Evolutionary conservation across 192 early-diverging fungal species (phyloP).

Genomic region (Coemansia sp.): DNA sequence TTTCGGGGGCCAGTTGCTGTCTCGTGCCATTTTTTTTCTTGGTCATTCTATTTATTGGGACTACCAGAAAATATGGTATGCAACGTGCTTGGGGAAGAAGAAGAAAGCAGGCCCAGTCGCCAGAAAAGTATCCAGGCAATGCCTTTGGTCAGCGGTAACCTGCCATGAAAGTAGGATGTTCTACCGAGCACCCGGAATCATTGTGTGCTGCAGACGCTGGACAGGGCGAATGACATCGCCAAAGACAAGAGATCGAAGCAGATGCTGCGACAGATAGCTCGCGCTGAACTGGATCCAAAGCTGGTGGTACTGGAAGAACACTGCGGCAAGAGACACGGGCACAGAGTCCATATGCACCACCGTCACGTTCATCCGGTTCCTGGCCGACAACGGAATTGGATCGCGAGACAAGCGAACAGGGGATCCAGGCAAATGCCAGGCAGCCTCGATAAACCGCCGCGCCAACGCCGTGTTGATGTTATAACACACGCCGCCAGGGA

Average conservation of each 20-base stretch:
- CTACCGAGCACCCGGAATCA: slow-evolving; percentile 72
- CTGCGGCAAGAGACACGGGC: slow-evolving; percentile 64
- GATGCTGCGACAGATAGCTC: slow-evolving; percentile 72
- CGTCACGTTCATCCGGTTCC: slow-evolving; percentile 31
- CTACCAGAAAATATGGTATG: no score
- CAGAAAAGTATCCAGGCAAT: no score
- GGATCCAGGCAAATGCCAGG: slow-evolving; percentile 33
- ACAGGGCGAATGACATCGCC: slow-evolving; percentile 78
- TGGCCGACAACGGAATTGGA: slow-evolving; percentile 35
- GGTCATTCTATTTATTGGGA: no score
- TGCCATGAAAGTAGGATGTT: no score
- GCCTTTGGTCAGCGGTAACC: no score
- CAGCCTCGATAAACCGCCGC: slow-evolving; percentile 38
- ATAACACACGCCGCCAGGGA: slow-evolving; percentile 71
- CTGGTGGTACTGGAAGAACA: slow-evolving; percentile 91
- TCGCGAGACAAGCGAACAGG: slow-evolving; percentile 40
- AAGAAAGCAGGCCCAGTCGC: no score
- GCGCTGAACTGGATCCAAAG: slow-evolving; percentile 72
- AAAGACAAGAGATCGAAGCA: slow-evolving; percentile 67
- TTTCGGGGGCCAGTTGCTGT: no score
- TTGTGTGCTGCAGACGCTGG: slow-evolving; percentile 72
- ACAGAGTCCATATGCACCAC: slow-evolving; percentile 53
- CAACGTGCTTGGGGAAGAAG: no score
- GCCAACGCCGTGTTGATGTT: slow-evolving; percentile 12
- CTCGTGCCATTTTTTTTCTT: no score